Percentiles rank a stretch among this genome's conserved stretches.
These are phyloP conservation scores for Abrus precatorius DNA, from an alignment of 306 rosid genomes.

Conservation along the genomic window DNA sequence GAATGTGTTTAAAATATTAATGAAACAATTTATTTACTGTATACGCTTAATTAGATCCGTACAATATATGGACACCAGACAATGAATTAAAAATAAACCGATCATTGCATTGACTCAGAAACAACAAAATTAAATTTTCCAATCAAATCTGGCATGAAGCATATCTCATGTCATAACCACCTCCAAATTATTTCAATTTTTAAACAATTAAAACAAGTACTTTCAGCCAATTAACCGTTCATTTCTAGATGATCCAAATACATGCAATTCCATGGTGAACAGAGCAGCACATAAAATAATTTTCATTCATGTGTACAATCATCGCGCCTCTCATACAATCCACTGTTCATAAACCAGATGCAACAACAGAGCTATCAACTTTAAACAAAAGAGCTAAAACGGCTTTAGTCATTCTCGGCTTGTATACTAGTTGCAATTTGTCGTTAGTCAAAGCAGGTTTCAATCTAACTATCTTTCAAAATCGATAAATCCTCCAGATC, in stretches of 20 bases:
- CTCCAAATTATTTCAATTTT: background rate
- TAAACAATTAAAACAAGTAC: background rate
- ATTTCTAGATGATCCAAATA: background rate
- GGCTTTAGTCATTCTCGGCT: background rate
- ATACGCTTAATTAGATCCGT: background rate
- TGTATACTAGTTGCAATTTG: background rate
- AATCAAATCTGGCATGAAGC: background rate
- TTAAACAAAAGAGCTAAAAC: background rate
- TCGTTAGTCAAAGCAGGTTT: background rate
- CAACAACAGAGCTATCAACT: background rate
- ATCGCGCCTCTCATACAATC: background rate
- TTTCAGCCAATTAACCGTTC: background rate
- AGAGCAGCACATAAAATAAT: background rate
- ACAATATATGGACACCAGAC: background rate
- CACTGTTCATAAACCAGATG: background rate
- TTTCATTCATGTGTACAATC: background rate
- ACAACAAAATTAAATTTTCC: background rate
- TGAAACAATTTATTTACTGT: background rate
- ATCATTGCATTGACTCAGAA: background rate
- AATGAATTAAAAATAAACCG: background rate
- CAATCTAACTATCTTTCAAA: constrained; percentile 10
- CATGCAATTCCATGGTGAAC: background rate
- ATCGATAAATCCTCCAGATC: background rate
- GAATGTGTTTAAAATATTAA: background rate
- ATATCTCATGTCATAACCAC: background rate